Evolutionary conservation across 1,284 basidiomycete genomes (phyloP), one percentile per base, ranked within the genome.

Genomic region (Boletus semigastroideus): DNA sequence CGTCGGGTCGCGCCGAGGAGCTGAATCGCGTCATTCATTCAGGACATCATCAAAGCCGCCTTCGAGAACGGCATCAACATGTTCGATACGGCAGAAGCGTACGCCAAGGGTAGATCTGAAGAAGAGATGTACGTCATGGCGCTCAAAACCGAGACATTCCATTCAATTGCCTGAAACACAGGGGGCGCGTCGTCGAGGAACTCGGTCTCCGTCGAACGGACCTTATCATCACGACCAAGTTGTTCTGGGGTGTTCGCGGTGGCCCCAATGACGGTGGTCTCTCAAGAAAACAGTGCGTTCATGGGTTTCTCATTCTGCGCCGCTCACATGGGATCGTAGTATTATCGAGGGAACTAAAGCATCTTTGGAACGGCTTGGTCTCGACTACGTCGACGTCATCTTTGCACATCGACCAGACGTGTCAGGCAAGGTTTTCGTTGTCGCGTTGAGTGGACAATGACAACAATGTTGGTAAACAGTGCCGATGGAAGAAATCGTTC

Each of bases 121-220:
- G 60, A 66, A 19, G 75, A 76, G 54, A 73, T 75, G 66, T 71
- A 57, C 55, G 46, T n/a, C 8, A 1, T 17, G 12, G 14, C 17
- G 11, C 6, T 12, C 36, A 19, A 9, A n/a, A n/a, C n/a, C 33
- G 9, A 33, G 16, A 33, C 14, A 1, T n/a, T n/a, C n/a, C n/a
- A 33, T 16, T 33, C 4, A 25, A 25, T 25, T 3, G 25, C 7
- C 25, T 25, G 25, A 28, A 11, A 2, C 37, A 19, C 5, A 54
- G 86, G 76, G 86, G 87, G 28, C 79, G 83, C 36, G 87, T 83
- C 4, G 77, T 90, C 64, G 80, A 80, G 62, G 84, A 87, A 63
- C 78, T 87, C 27, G 78, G 78, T 44, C 75, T 80, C 61, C 78
- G 82, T 41, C 79, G 87, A 44, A 74, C 77, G 12, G 84, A 88